Evolutionary conservation across 2,329 filamentous ascomycete genomes (phyloP).

Genomic region (Cytospora chrysosperma): DNA sequence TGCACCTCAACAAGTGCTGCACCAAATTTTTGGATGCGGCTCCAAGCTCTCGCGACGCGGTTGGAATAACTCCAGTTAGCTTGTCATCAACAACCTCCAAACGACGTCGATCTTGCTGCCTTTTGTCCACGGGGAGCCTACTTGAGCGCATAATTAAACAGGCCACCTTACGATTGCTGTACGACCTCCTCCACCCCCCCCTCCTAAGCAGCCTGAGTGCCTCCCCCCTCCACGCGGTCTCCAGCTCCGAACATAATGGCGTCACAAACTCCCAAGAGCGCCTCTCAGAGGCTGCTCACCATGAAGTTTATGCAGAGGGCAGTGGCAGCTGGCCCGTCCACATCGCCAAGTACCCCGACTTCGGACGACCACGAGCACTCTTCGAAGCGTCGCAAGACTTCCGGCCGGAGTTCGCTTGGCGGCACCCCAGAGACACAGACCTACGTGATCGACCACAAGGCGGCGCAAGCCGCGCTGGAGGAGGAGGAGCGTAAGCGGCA

Average conservation of each 20-base stretch:
- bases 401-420: constrained; percentile 31
- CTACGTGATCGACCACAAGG: constrained; percentile 52
- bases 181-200: background rate
- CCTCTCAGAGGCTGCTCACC: constrained; percentile 84
- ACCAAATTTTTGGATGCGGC: background rate
- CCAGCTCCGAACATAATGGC: constrained; percentile 39
- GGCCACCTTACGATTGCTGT: background rate
- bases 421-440: constrained; percentile 36
- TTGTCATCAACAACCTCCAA: background rate
- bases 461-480: constrained; percentile 62
- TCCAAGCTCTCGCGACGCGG: background rate
- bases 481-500: constrained; percentile 66
- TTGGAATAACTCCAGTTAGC: background rate
- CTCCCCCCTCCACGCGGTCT: no score
- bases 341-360: constrained; percentile 44
- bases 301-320: constrained; percentile 99
- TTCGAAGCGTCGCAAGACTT: constrained; percentile 63
- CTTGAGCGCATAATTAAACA: background rate
- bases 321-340: constrained; percentile 56
- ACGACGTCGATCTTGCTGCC: background rate
- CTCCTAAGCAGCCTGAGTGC: background rate
- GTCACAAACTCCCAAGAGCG: constrained; percentile 59
- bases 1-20: no score
- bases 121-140: background rate
- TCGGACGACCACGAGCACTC: constrained; percentile 48